Conservation (phyloP, 331 rosid species). For the Rosa hybrid region DNA sequence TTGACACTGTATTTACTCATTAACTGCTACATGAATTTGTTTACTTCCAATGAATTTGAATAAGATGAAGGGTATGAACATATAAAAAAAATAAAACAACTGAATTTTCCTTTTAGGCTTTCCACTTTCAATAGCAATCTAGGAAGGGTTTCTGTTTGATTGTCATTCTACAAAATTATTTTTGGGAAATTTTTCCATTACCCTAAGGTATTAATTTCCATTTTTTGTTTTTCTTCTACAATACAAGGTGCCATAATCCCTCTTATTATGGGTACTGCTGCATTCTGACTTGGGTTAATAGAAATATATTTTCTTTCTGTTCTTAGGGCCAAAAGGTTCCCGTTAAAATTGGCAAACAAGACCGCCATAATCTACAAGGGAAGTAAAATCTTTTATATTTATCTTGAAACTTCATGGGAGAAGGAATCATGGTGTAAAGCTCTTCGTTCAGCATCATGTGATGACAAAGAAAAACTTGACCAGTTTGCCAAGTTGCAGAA, state of each 20-base stretch:
- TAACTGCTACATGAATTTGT: background rate
- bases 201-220: background rate
- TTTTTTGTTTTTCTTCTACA: background rate
- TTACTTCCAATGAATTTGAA: background rate
- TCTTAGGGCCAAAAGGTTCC: constrained; percentile 79
- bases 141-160: background rate
- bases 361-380: constrained; percentile 58
- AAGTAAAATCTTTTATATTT: constrained; percentile 62
- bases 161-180: background rate
- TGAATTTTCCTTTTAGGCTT: background rate
- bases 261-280: background rate
- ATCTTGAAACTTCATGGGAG: constrained; percentile 82
- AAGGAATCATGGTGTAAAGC: constrained; percentile 98
- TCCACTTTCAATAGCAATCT: background rate
- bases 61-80: background rate
- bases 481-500: constrained; percentile 61
- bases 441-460: constrained; percentile 82
- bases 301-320: background rate
- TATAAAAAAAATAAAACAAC: background rate
- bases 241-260: background rate
- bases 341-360: constrained; percentile 80
- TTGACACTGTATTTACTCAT: background rate
- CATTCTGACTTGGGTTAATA: background rate
- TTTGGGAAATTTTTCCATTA: background rate
- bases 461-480: constrained; percentile 44